Base-by-base conservation (phyloP, 495 filamentous ascomycete species). In the Hypoxylon perforatum region DNA sequence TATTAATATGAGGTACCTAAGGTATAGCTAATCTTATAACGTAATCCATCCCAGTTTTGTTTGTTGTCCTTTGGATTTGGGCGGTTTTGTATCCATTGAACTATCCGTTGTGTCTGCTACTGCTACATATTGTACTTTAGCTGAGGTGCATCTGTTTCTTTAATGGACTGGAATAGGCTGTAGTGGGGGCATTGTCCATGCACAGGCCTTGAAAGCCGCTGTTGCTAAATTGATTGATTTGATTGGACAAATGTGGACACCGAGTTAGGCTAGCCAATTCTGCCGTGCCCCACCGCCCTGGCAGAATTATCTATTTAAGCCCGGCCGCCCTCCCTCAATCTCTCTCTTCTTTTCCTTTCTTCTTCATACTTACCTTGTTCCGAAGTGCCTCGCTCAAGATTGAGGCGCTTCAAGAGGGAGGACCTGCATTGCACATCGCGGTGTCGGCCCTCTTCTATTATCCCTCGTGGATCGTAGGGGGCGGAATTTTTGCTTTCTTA, bases 371-470 rank as follows among this genome's bases (percentile, higher is more conserved):
- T 90, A 90, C 87, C 87, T 90, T 90, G 84, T 88, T 84, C 84
- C 80, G 80, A 81, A 78, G 77, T 75, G 81, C 75, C 80, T 78
- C 58, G 87, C 80, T 90, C 87, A 89, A 77, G 79, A 84, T 84
- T 80, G 76, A 82, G 77, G 81, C 76, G 73, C 76, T 79, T 81
- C 82, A 87, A 81, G 77, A 77, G 78, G 83, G 81, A 81, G 87
- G 84, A 81, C 87, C 87, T 91, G 85, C 88, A 91, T 91, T 90
- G 87, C 89, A 91, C 89, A 90, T 68, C 88, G 88, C 82, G 89
- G 88, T 76, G 86, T 82, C 84, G 81, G 86, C 82, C 78, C 82
- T 76, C 77, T 84, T 87, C 86, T 84, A 88, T 84, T 85, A 85
- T 86, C 82, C 80, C 88, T 86, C 86, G 87, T 69, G 88, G 86